Conservation (phyloP, 2,329 filamentous ascomycete species). For the Colletotrichum lini region DNA sequence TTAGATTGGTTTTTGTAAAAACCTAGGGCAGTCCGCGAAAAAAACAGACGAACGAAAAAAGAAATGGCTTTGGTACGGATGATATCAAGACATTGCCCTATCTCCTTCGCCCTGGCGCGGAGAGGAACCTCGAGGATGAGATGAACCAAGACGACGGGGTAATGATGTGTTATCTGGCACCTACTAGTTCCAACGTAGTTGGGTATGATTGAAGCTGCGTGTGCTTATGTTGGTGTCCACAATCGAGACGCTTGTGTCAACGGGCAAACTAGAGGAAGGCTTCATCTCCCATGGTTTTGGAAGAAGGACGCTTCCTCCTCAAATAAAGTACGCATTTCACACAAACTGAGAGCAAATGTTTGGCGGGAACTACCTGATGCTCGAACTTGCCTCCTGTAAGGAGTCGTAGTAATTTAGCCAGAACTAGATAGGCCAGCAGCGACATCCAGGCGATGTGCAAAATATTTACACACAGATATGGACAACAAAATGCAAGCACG, state of each 20-base stretch:
- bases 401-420: too few species aligned
- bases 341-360: neutral
- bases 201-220: slow-evolving; percentile 27
- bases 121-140: slow-evolving; percentile 25
- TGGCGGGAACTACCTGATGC: neutral
- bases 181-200: slow-evolving; percentile 34
- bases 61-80: slow-evolving; percentile 35
- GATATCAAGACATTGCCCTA: slow-evolving; percentile 29
- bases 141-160: slow-evolving; percentile 35
- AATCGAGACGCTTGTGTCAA: neutral
- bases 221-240: neutral
- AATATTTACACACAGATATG: too few species aligned
- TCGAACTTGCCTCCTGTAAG: too few species aligned
- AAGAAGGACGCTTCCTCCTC: neutral
- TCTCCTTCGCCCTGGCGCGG: slow-evolving; percentile 18
- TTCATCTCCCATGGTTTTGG: too few species aligned
- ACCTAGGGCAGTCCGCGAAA: slow-evolving; percentile 43
- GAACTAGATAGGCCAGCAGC: too few species aligned
- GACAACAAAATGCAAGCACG: too few species aligned
- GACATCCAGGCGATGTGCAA: too few species aligned
- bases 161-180: slow-evolving; percentile 38
- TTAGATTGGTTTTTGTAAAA: slow-evolving; percentile 43
- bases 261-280: neutral
- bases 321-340: too few species aligned
- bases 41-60: slow-evolving; percentile 31